phyloP scores from a whole-genome alignment of 257 asterid species.

The Nicotiana otophora region DNA sequence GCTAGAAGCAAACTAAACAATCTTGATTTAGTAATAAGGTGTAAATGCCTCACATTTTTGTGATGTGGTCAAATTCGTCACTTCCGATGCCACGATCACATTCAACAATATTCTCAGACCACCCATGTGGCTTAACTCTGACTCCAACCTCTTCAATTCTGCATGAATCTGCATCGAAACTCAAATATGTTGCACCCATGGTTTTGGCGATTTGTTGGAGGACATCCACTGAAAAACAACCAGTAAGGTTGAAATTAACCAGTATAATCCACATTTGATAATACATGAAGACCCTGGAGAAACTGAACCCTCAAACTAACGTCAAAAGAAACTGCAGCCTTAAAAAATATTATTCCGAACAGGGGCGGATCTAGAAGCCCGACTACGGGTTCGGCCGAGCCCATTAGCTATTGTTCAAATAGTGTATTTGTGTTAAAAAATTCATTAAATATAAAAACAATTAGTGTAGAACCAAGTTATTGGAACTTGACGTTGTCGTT shows the following conservation, averaged over 20 bases:
- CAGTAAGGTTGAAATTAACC: not conserved
- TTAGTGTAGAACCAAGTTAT: too few species aligned
- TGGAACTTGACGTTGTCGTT: too few species aligned
- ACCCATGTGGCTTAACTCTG: conserved; percentile 38
- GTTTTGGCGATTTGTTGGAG: conserved; percentile 59
- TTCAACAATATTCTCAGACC: conserved; percentile 44
- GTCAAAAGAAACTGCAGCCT: not conserved
- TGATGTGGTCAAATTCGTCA: conserved; percentile 54
- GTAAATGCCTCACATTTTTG: conserved; percentile 40
- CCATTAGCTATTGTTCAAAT: too few species aligned
- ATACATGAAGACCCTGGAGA: not conserved
- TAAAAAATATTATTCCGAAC: not conserved
- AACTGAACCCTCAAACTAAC: not conserved
- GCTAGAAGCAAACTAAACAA: not conserved
- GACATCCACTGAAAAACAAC: conserved; percentile 45
- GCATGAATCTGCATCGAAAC: conserved; percentile 55
- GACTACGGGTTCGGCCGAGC: too few species aligned
- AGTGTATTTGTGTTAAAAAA: too few species aligned
- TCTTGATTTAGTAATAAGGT: conserved; percentile 1
- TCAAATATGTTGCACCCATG: conserved; percentile 75
- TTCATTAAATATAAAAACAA: too few species aligned
- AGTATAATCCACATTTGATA: not conserved
- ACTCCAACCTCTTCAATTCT: conserved; percentile 50
- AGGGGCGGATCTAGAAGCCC: too few species aligned
- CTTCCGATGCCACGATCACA: conserved; percentile 47